Base-by-base conservation (phyloP, 495 filamentous ascomycete species). In the Delitschia confertaspora region DNA sequence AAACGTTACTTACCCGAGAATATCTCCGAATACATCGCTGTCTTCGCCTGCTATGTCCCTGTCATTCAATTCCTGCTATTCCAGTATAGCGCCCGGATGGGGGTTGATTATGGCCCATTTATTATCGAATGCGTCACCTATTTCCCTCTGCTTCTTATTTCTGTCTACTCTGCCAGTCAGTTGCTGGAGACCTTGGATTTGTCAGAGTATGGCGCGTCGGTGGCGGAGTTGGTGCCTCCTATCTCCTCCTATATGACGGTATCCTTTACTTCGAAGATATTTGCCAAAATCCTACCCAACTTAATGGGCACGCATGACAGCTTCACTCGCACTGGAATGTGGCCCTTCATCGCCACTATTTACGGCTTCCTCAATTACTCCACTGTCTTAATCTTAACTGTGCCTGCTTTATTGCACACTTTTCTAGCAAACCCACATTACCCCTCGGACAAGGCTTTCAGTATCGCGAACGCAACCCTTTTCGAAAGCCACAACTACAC, bases 21-120 rank as follows among this genome's bases (percentile, higher is more conserved):
- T 66, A 64, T 42, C 55, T 70, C 22, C 60, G 64, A 40, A 43
- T 81, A 41, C 55, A 80, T 53, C 11, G 78, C 88, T 2, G 63
- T 88, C 14, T 59, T 88, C 19, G 82, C 85, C 2, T 69, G 79
- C 34, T 88, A 79, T 65, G 76, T 82, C 11, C 87, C 88, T 4
- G 65, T 72, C 10, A 60, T 80, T 19, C 83, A 95, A 58, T 79
- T 73, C 45, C 71, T 74, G 36, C 60, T 93, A 14, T 80, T 77
- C 52, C 65, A 72, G 35, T 67, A 69, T 42, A 88, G 84, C 54
- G 69, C 66, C 4, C 42, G 57, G 10, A 63, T 89, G 27, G 85
- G 84, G 1, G 80, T 80, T 17, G 58, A 70, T 1, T 68, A 68
- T 34, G 91, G 91, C 0, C 86, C 89, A 3, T 55, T 86, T 11